These are phyloP conservation scores for Akanthomyces uredinophilus DNA, from an alignment of 2,329 filamentous ascomycete genomes.

Conservation along the genomic window DNA sequence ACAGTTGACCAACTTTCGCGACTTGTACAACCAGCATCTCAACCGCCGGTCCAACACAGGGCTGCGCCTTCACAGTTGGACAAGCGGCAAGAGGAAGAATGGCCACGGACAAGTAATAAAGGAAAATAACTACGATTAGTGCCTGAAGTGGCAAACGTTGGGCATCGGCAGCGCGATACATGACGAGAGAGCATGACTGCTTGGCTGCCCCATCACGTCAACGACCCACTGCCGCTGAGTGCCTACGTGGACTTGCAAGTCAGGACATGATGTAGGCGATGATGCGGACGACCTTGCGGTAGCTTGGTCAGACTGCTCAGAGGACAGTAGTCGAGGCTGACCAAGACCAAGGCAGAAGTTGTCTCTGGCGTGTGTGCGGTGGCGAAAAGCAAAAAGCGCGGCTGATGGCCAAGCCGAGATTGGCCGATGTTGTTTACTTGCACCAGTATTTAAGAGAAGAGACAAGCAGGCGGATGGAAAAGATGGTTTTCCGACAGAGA, in stretches of 20 bases:
- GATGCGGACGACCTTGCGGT: neutral
- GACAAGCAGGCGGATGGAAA: neutral
- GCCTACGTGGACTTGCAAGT: neutral
- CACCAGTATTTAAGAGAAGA: neutral
- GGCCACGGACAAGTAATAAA: neutral
- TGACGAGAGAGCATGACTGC: neutral
- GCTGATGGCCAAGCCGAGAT: neutral
- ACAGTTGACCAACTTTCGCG: constrained; percentile 1
- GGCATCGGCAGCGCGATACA: neutral
- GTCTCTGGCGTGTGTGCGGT: neutral
- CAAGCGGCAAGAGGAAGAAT: neutral
- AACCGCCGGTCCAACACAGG: neutral
- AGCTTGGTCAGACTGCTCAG: neutral
- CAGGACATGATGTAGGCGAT: neutral
- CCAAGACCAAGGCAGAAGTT: neutral
- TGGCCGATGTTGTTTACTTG: neutral
- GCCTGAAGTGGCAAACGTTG: constrained; percentile 7
- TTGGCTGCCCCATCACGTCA: constrained; percentile 1
- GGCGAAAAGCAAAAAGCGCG: neutral
- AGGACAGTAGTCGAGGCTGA: neutral
- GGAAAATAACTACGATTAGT: neutral
- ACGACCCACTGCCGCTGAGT: constrained; percentile 9
- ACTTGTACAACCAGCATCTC: neutral
- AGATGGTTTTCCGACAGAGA: neutral
- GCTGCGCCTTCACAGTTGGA: neutral